These are phyloP conservation scores for Aspergillus sclerotioniger DNA, from an alignment of 495 filamentous ascomycete genomes.

Conservation along the genomic window DNA sequence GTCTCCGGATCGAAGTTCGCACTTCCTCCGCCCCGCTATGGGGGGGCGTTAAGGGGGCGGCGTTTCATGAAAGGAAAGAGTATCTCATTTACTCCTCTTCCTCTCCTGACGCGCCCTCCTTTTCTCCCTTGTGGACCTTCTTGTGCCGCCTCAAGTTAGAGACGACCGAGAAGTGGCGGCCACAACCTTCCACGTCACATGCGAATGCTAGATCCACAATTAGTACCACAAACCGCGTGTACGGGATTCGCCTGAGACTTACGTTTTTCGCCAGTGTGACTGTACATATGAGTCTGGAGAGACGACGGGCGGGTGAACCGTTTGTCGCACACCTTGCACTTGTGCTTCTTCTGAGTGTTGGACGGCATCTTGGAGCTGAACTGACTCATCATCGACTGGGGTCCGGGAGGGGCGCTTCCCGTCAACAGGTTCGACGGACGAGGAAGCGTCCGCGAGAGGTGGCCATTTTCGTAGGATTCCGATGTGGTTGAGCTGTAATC, in stretches of 20 bases:
- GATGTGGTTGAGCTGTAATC: constrained; percentile 88
- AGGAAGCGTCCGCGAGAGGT: constrained; percentile 74
- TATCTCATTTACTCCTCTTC: constrained; percentile 42
- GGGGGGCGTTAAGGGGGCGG: constrained; percentile 10
- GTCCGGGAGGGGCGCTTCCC: constrained; percentile 69
- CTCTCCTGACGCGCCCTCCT: constrained; percentile 43
- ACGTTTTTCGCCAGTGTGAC: constrained; percentile 99
- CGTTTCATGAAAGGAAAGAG: constrained; percentile 11
- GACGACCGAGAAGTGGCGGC: constrained; percentile 95
- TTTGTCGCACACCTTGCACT: constrained; percentile 99
- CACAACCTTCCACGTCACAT: constrained; percentile 93
- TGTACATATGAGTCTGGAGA: constrained; percentile 97
- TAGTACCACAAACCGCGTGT: constrained; percentile 27
- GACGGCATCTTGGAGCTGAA: constrained; percentile 97
- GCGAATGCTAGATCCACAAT: constrained; percentile 67
- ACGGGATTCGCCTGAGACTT: constrained; percentile 45
- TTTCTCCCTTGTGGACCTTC: constrained; percentile 92
- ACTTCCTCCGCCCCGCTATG: constrained; percentile 1
- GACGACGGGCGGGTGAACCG: constrained; percentile 96
- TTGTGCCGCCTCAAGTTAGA: constrained; percentile 93
- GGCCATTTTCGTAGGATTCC: constrained; percentile 76
- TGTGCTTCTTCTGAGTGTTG: constrained; percentile 98
- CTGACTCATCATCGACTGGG: constrained; percentile 97
- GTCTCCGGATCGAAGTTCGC: constrained; percentile 11
- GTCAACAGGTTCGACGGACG: constrained; percentile 70